Percentiles rank a stretch among this genome's conserved stretches.
Conservation (phyloP, 2,329 filamentous ascomycete genomes). For the Paraphaeosphaeria sporulosa region DNA sequence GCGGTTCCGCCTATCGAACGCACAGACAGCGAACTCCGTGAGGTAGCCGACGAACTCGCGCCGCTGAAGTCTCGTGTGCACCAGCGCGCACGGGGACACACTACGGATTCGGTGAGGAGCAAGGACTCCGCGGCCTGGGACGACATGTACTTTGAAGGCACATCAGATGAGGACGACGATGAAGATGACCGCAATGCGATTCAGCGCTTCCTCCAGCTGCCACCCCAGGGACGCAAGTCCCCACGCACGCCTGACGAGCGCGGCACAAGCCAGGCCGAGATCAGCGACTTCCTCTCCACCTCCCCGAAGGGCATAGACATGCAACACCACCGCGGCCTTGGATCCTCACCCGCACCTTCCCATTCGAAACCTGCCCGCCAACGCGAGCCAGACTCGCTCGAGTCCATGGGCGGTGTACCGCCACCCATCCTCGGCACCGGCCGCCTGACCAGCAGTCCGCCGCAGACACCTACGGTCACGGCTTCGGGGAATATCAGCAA, state of each 20-base stretch:
- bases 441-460: slow-evolving; percentile 26
- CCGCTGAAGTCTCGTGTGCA: slow-evolving; percentile 36
- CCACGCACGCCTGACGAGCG: slow-evolving; percentile 28
- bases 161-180: slow-evolving; percentile 57
- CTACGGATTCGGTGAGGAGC: slow-evolving; percentile 39
- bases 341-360: slow-evolving; percentile 23
- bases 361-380: slow-evolving; percentile 19
- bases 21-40: slow-evolving; percentile 57
- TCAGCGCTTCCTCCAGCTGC: slow-evolving; percentile 46
- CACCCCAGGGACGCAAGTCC: slow-evolving; percentile 25
- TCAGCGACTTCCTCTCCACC: slow-evolving; percentile 46
- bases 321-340: slow-evolving; percentile 48
- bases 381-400: slow-evolving; percentile 40
- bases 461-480: slow-evolving; percentile 23
- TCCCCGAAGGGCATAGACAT: slow-evolving; percentile 37
- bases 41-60: slow-evolving; percentile 53
- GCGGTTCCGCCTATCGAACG: slow-evolving; percentile 47
- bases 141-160: slow-evolving; percentile 57
- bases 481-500: slow-evolving; percentile 31
- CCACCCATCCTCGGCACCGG: slow-evolving; percentile 21
- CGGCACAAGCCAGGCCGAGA: slow-evolving; percentile 51
- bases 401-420: slow-evolving; percentile 32
- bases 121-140: slow-evolving; percentile 58
- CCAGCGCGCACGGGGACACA: slow-evolving; percentile 32
- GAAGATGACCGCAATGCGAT: slow-evolving; percentile 49